phyloP scores from a whole-genome alignment of 768 basidiomycete genomes.

The Leccinum boreale region DNA sequence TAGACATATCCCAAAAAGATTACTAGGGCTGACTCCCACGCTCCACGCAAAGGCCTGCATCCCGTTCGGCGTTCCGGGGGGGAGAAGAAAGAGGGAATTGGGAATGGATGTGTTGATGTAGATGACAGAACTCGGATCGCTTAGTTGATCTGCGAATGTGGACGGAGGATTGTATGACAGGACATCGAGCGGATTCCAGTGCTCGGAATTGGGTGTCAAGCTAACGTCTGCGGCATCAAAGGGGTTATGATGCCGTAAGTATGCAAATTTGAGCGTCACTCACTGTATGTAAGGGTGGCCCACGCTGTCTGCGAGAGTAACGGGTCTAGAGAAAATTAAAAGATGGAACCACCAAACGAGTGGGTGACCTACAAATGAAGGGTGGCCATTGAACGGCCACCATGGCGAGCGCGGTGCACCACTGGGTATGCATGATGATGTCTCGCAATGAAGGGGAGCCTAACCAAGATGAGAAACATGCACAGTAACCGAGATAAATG shows the following conservation, averaged over 20 bases:
- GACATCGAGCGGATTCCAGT: constrained; percentile 66
- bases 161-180: constrained; percentile 61
- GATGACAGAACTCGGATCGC: constrained; percentile 67
- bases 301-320: constrained; percentile 84
- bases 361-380: constrained; percentile 70
- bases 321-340: constrained; percentile 59
- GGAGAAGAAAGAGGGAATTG: constrained; percentile 74
- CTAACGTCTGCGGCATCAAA: constrained; percentile 59
- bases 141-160: constrained; percentile 71
- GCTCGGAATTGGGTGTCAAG: constrained; percentile 50
- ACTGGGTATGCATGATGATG: constrained; percentile 90
- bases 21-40: constrained; percentile 76
- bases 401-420: constrained; percentile 86
- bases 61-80: constrained; percentile 55
- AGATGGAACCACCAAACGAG: constrained; percentile 11
- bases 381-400: constrained; percentile 94
- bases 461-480: constrained; percentile 29
- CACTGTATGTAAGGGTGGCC: constrained; percentile 79
- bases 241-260: constrained; percentile 6
- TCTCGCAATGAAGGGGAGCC: constrained; percentile 93
- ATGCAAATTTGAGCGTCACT: constrained; percentile 22
- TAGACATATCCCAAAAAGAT: constrained; percentile 82
- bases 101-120: constrained; percentile 66
- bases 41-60: constrained; percentile 83
- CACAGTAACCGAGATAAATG: constrained; percentile 8